Conservation (phyloP, 805 yeast species). For the Citeromyces matritensis region DNA sequence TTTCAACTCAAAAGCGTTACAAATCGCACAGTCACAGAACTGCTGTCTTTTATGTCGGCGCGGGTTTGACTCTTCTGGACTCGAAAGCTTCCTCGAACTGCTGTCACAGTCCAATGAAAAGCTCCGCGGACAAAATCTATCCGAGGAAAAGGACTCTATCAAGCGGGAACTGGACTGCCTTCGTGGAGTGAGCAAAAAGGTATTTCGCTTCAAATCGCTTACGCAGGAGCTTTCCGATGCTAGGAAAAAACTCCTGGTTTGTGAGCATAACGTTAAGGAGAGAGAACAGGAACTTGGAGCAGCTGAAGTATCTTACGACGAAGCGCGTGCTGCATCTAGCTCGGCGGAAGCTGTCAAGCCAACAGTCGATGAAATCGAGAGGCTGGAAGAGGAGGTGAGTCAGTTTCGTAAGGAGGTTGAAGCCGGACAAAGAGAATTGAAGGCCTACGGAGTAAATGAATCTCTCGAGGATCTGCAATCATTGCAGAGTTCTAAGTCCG, state of each 20-base stretch:
- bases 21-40: conserved; percentile 37
- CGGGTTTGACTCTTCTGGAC: conserved; percentile 28
- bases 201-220: conserved; percentile 7
- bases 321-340: neutral
- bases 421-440: conserved; percentile 12
- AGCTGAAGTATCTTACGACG: neutral
- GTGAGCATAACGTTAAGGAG: neutral
- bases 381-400: conserved; percentile 17
- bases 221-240: neutral
- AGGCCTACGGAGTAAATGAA: conserved; percentile 15
- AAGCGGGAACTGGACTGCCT: conserved; percentile 13
- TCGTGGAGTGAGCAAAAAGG: conserved; percentile 12
- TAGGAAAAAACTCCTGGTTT: no score
- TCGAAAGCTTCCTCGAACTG: conserved; percentile 7
- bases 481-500: conserved; percentile 19
- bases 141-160: conserved; percentile 9
- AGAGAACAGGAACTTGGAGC: neutral
- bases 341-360: conserved; percentile 3
- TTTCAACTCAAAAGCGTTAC: conserved; percentile 58
- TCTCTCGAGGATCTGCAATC: conserved; percentile 31
- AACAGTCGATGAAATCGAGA: conserved; percentile 18
- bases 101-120: conserved; percentile 10
- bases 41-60: conserved; percentile 66
- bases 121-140: conserved; percentile 6
- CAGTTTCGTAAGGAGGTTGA: conserved; percentile 15